phyloP scores from a whole-genome alignment of 1,139 yeast genomes.

The Wickerhamomyces sp. region DNA sequence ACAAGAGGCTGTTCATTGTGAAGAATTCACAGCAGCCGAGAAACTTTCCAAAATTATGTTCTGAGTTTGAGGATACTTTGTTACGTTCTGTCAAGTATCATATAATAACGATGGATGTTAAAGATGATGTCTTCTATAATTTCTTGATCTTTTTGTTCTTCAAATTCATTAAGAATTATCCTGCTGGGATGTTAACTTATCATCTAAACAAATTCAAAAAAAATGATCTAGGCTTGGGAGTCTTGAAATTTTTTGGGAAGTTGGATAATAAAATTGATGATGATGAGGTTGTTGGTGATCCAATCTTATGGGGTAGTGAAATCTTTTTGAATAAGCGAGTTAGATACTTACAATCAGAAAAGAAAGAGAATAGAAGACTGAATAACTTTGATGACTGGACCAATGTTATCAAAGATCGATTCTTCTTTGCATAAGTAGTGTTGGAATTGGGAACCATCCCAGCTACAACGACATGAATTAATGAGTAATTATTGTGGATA shows the following conservation, averaged over 20 bases:
- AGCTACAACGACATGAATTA: background rate
- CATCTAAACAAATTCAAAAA: slow-evolving; percentile 5
- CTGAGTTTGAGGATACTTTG: slow-evolving; percentile 22
- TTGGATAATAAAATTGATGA: slow-evolving; percentile 1
- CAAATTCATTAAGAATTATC: slow-evolving; percentile 17
- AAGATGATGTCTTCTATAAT: slow-evolving; percentile 14
- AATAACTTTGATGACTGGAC: background rate
- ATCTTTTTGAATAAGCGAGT: background rate
- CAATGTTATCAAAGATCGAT: background rate
- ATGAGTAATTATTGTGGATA: background rate
- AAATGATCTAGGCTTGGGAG: slow-evolving; percentile 7
- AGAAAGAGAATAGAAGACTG: background rate
- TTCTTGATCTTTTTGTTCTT: slow-evolving; percentile 14
- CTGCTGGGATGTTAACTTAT: slow-evolving; percentile 8
- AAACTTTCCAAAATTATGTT: slow-evolving; percentile 21
- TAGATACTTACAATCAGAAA: background rate
- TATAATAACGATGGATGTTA: background rate
- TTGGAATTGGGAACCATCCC: too few species aligned
- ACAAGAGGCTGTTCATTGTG: slow-evolving; percentile 13
- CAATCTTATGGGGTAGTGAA: background rate
- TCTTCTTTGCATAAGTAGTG: background rate
- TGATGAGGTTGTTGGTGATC: background rate
- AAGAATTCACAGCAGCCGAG: slow-evolving; percentile 12
- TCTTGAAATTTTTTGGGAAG: slow-evolving; percentile 3
- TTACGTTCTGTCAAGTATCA: slow-evolving; percentile 1